Percentiles rank a stretch among this genome's conserved stretches.
These are phyloP conservation scores for Zymoseptoria brevis DNA, from an alignment of 2,329 filamentous ascomycete species.

Conservation along the genomic window DNA sequence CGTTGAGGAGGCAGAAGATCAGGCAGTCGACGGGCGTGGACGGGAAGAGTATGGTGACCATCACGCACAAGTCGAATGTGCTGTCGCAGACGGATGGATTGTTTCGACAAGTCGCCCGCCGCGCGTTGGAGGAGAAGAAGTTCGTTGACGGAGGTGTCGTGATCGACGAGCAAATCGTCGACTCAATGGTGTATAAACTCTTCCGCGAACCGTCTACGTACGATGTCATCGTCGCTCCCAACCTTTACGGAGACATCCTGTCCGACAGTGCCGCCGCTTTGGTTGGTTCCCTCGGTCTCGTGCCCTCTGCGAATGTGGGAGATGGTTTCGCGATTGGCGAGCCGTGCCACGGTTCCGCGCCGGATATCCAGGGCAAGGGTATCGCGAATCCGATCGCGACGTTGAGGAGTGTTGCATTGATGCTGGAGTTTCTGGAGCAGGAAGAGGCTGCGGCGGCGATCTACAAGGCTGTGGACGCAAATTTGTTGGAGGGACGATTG, in stretches of 20 bases:
- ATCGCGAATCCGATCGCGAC: constrained; percentile 97
- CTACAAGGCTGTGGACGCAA: constrained; percentile 84
- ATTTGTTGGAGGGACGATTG: constrained; percentile 72
- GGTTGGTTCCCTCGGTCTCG: constrained; percentile 83
- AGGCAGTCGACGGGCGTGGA: constrained; percentile 54
- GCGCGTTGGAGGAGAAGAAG: constrained; percentile 57
- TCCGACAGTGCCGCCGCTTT: constrained; percentile 92
- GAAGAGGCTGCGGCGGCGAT: constrained; percentile 80
- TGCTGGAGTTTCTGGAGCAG: constrained; percentile 93
- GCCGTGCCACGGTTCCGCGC: constrained; percentile 92
- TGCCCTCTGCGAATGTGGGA: constrained; percentile 91
- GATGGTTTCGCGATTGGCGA: constrained; percentile 93
- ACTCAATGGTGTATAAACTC: constrained; percentile 99
- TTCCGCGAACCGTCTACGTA: constrained; percentile 93
- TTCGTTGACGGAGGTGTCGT: constrained; percentile 58
- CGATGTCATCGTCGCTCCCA: constrained; percentile 96
- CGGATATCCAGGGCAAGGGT: constrained; percentile 85
- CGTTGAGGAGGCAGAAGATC: constrained; percentile 74
- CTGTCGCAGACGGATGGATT: constrained; percentile 92
- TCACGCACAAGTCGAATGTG: constrained; percentile 98
- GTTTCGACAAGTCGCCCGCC: constrained; percentile 73
- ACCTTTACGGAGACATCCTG: constrained; percentile 94
- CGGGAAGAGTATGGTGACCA: constrained; percentile 69
- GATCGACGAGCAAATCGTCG: constrained; percentile 91
- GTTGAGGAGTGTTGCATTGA: constrained; percentile 78